A percentile compares a stretch with the other conserved stretches of the same genome.
Conservation (phyloP, 345 rosid genomes). For the Linum trigynum region DNA sequence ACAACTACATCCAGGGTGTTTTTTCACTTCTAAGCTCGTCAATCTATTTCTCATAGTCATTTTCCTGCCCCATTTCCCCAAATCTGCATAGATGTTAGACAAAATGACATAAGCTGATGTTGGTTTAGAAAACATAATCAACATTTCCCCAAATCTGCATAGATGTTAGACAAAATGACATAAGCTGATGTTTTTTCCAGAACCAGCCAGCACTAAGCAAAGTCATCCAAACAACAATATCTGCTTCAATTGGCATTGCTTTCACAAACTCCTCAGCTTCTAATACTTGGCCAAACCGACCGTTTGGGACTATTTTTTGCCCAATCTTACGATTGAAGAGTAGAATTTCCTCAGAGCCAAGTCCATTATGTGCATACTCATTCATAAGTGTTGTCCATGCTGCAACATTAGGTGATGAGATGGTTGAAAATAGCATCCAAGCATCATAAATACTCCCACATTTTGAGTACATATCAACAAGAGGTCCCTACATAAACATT, state of each 20-base stretch:
- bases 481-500: slow-evolving; percentile 50
- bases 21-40: slow-evolving; percentile 35
- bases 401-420: slow-evolving; percentile 41
- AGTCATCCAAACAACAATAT: slow-evolving; percentile 48
- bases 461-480: slow-evolving; percentile 55
- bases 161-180: slow-evolving; percentile 44
- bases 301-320: slow-evolving; percentile 34
- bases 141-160: slow-evolving; percentile 31
- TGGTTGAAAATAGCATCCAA: slow-evolving; percentile 29
- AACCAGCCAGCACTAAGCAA: slow-evolving; percentile 47
- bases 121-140: slow-evolving; percentile 27
- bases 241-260: slow-evolving; percentile 48
- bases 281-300: slow-evolving; percentile 35
- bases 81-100: slow-evolving; percentile 40
- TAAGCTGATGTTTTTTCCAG: slow-evolving; percentile 33
- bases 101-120: slow-evolving; percentile 34
- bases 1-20: slow-evolving; percentile 54
- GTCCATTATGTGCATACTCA: slow-evolving; percentile 49
- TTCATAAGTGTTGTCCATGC: slow-evolving; percentile 54
- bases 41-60: slow-evolving; percentile 37
- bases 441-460: slow-evolving; percentile 49
- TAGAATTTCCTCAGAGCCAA: slow-evolving; percentile 34
- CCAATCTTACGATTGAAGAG: slow-evolving; percentile 38
- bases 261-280: slow-evolving; percentile 51
- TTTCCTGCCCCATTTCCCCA: slow-evolving; percentile 49